Conservation (phyloP, 176 grass and related monocot species). For the Hordeum vulgare region MorexV3_pseudomolecules_assembly NC_058519.1:605118181-605118680, state of each 20-base stretch:
- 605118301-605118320: background rate
- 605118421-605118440: too few relatives aligned
- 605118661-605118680: background rate
- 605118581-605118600: too few relatives aligned
- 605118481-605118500: background rate
- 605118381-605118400: background rate
- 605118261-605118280: background rate
- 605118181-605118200: too few relatives aligned
- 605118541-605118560: too few relatives aligned
- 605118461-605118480: background rate
- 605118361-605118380: background rate
- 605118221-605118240: too few relatives aligned
- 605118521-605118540: too few relatives aligned
- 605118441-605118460: too few relatives aligned
- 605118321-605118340: background rate
- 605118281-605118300: background rate
- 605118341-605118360: background rate
- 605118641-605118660: too few relatives aligned
- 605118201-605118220: too few relatives aligned
- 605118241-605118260: too few relatives aligned
- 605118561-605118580: background rate
- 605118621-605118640: too few relatives aligned
- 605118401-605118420: background rate
- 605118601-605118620: background rate
- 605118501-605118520: background rate